These are phyloP conservation scores for Oryza rufipogon DNA, from an alignment of 176 grass and related monocot species.

Conservation along the genomic window DNA sequence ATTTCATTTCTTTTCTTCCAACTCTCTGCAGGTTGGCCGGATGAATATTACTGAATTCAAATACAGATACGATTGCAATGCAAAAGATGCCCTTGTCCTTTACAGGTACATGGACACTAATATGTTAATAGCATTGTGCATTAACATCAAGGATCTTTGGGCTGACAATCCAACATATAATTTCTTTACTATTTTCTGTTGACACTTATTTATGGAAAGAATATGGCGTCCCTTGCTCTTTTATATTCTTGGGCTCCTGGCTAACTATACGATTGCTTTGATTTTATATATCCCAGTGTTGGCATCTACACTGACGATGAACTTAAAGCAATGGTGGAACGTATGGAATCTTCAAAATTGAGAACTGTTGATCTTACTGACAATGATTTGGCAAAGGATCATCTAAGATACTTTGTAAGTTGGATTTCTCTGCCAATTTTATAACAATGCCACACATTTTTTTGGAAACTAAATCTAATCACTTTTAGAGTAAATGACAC, in stretches of 20 bases:
- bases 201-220: not conserved
- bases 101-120: slow-evolving; percentile 60
- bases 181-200: not conserved
- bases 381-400: slow-evolving; percentile 86
- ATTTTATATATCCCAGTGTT: slow-evolving; percentile 72
- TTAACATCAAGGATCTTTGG: not conserved
- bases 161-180: not conserved
- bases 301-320: slow-evolving; percentile 87
- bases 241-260: not conserved
- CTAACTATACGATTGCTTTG: not conserved
- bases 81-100: slow-evolving; percentile 89
- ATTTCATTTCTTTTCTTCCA: slow-evolving; percentile 22
- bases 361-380: slow-evolving; percentile 87
- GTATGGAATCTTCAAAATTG: slow-evolving; percentile 68
- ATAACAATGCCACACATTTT: slow-evolving; percentile 21
- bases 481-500: not conserved
- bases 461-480: not conserved
- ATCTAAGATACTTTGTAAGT: slow-evolving; percentile 97
- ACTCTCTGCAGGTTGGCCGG: slow-evolving; percentile 69
- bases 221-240: not conserved
- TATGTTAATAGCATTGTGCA: not conserved
- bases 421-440: slow-evolving; percentile 13
- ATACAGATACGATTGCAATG: slow-evolving; percentile 88
- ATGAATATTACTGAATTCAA: slow-evolving; percentile 99
- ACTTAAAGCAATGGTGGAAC: slow-evolving; percentile 68